phyloP scores from a whole-genome alignment of 306 rosid genomes.

The Prunus kanzakura region DNA sequence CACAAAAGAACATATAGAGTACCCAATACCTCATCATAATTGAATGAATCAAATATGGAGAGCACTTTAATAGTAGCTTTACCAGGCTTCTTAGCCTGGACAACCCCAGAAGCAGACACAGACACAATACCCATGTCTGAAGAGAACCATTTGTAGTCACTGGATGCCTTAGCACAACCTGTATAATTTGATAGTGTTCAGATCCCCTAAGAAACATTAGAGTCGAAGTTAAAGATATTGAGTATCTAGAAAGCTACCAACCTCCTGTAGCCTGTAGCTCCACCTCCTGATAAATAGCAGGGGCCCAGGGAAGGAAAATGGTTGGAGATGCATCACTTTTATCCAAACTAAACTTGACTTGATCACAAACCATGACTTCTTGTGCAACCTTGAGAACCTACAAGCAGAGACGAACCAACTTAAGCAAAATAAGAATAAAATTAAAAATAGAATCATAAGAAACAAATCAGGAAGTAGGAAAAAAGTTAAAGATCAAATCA shows the following conservation, averaged over 20 bases:
- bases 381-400: constrained; percentile 60
- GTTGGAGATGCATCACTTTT: constrained; percentile 30
- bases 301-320: constrained; percentile 83
- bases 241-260: constrained; percentile 40
- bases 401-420: constrained; percentile 1
- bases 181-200: constrained; percentile 16
- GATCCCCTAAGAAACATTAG: constrained; percentile 23
- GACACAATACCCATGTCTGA: constrained; percentile 62
- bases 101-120: constrained; percentile 73
- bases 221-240: constrained; percentile 22
- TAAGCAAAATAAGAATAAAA: constrained; percentile 4
- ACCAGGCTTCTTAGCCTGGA: constrained; percentile 88
- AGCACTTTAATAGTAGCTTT: constrained; percentile 78
- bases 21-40: constrained; percentile 74
- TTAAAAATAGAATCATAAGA: not conserved
- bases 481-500: constrained; percentile 19
- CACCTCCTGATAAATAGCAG: constrained; percentile 76
- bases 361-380: constrained; percentile 73
- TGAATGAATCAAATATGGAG: constrained; percentile 65
- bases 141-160: constrained; percentile 84
- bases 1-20: not conserved
- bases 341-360: constrained; percentile 56
- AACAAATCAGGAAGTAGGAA: not conserved
- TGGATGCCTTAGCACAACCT: constrained; percentile 81
- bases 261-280: constrained; percentile 84